Evolutionary conservation across 176 grass and related monocot species (phyloP), one percentile per base, ranked within the genome.

Genomic region (Areca catechu): DNA sequence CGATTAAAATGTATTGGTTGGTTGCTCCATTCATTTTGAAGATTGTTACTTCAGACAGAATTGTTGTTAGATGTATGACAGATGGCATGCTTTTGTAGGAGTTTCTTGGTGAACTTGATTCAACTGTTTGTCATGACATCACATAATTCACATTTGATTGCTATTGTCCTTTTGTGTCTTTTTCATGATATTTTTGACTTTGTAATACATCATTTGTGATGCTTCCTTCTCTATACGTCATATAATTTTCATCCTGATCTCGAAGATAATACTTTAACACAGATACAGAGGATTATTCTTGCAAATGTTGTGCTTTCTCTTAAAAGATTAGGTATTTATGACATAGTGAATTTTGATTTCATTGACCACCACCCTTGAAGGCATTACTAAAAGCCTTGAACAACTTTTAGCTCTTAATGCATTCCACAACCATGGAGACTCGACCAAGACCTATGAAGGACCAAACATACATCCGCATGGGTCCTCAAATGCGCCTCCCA

Each of bases 281-380:
- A 90, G 68, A 96, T 96, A 56, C 92, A 96, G 48, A 80, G 86
- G 28, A 96, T 80, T 23, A 96, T 88, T 62, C 77, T 96, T 71
- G 86, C 92, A 15, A 96, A 88, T 56, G 92, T 96, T 4, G 92
- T 96, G 17, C 81, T 90, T 58, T 85, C 86, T n/a, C 76, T 96
- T 54, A 96, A 90, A 77, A 87, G 83, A 73, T 74, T 96, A 19
- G 86, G 83, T 37, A 90, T 96, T 77, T 75, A 90, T 63, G 92
- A 96, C 53, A 78, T 90, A 71, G 83, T 96, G 58, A 96, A 96
- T 76, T 96, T 96, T 72, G 92, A 96, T 53, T 96, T 96, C 58
- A 90, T 90, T 86, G 86, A 96, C 92, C 86, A 20, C 86, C 86
- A n/a, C 86, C 92, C 21, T 87, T 83, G 65, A 83, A 90, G 69